Evolutionary conservation across 345 rosid species (phyloP), one percentile per base, ranked within the genome.

Genomic region (Eucalyptus sp.): DNA sequence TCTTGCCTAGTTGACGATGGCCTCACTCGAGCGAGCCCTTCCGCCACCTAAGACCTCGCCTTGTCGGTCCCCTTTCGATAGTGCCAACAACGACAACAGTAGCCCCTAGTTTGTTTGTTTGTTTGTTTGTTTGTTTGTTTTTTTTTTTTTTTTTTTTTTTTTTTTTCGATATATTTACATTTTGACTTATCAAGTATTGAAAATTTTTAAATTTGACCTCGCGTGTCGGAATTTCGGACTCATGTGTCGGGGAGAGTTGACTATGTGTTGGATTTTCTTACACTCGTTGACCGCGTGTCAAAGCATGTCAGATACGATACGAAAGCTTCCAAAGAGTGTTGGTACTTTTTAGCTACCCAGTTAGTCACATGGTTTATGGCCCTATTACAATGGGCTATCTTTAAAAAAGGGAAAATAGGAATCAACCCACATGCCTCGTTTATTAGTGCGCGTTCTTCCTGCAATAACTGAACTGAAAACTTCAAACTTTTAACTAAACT

Each of bases 201-300:
- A 52, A 18, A 1, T 52, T 52, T 52, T 52, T 52, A 3, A 52
- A 2, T 52, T 52, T 18, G 25, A 52, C 0, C 10, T 18, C 0
- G 1, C 0, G 10, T 52, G 8, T 52, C 1, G 0, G 1, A 52
- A 52, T 52, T 18, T 52, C 10, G 1, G 1, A 52, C 10, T 18
- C 2, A 0, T 0, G 2, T 52, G 58, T 52, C 0, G 4, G 4
- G 1, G 58, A 52, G 10, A 52, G 2, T 52, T 52, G 10, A 18
- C 1, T 1, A 52, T 2, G 1, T 52, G 24, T 52, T 0, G 10
- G 2, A 52, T 52, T 52, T 52, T 52, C 0, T 8, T 0, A 52
- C 3, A 52, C 24, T 52, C 0, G 1, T 52, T 52, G 1, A 52
- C 20, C 1, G 1, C 2, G 10, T 52, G 10, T 52, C 4, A 24